phyloP scores from a whole-genome alignment of 768 basidiomycete genomes.

The Vararia minispora region DNA sequence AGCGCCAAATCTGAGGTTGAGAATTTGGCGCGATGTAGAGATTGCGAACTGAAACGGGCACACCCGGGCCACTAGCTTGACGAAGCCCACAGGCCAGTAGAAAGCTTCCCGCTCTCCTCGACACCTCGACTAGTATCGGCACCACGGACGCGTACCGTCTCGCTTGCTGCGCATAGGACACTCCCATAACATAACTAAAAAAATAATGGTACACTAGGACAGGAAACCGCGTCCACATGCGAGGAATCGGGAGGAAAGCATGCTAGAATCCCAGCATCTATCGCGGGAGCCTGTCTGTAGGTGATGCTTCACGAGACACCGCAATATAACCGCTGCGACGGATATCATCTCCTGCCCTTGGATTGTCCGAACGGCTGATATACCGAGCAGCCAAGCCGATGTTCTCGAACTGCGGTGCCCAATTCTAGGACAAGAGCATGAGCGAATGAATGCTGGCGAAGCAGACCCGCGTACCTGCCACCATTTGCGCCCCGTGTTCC shows the following conservation, averaged over 20 bases:
- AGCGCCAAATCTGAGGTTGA: neutral
- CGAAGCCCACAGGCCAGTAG: too few relatives aligned
- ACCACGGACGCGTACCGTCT: too few relatives aligned
- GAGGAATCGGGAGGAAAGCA: too few relatives aligned
- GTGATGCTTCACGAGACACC: neutral
- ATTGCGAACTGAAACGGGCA: too few relatives aligned
- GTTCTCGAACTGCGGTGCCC: constrained; percentile 10
- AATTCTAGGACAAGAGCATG: constrained; percentile 11
- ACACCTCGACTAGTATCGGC: too few relatives aligned
- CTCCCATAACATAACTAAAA: too few relatives aligned
- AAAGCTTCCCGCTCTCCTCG: too few relatives aligned
- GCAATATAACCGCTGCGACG: constrained; percentile 8
- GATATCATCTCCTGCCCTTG: constrained; percentile 1
- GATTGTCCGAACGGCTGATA: constrained; percentile 2
- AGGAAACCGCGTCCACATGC: too few relatives aligned
- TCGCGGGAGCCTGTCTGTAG: neutral
- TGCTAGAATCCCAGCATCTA: neutral
- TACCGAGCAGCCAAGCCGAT: neutral
- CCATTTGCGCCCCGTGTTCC: constrained; percentile 60
- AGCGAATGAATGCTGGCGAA: constrained; percentile 7
- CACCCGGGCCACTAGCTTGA: too few relatives aligned
- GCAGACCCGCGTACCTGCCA: constrained; percentile 55
- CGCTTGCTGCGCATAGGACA: too few relatives aligned
- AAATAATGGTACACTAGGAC: neutral
- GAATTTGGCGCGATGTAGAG: neutral